These are phyloP conservation scores for Pyricularia sp. DNA, from an alignment of 2,329 filamentous ascomycete species.

Conservation along the genomic window DNA sequence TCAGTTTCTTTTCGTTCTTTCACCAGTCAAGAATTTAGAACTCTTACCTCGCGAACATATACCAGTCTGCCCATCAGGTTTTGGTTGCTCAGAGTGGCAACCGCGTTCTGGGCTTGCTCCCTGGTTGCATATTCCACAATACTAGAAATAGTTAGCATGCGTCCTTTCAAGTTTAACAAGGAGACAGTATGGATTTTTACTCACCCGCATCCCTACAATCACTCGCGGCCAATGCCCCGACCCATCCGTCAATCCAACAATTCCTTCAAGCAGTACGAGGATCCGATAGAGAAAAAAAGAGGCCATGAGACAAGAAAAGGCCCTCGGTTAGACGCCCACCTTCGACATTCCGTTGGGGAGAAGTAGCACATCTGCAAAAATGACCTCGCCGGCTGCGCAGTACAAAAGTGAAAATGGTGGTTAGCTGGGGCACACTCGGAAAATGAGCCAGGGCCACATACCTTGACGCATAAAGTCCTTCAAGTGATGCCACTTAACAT, in stretches of 20 bases:
- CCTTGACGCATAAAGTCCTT: slow-evolving; percentile 99
- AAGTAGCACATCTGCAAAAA: slow-evolving; percentile 98
- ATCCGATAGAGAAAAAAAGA: slow-evolving; percentile 21
- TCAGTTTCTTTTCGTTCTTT: slow-evolving; percentile 6
- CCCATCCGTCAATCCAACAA: slow-evolving; percentile 93
- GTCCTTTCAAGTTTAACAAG: not conserved
- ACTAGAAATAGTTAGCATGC: slow-evolving; percentile 34
- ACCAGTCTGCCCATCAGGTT: slow-evolving; percentile 97
- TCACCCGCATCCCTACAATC: slow-evolving; percentile 99
- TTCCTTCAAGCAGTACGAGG: slow-evolving; percentile 44
- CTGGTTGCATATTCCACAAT: slow-evolving; percentile 99
- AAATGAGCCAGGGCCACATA: slow-evolving; percentile 37
- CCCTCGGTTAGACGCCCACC: slow-evolving; percentile 81
- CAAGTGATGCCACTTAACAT: slow-evolving; percentile 99
- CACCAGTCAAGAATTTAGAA: not conserved
- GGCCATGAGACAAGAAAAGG: slow-evolving; percentile 50
- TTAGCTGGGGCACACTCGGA: not conserved
- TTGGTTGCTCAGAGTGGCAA: slow-evolving; percentile 97
- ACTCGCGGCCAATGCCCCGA: slow-evolving; percentile 79
- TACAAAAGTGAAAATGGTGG: slow-evolving; percentile 5
- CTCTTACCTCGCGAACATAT: slow-evolving; percentile 87
- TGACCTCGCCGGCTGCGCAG: slow-evolving; percentile 82
- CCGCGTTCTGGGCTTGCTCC: slow-evolving; percentile 97
- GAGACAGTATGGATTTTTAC: slow-evolving; percentile 25
- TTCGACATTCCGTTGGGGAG: slow-evolving; percentile 99